Evolutionary conservation across 768 basidiomycete species (phyloP).

Genomic region (Wakefieldia striispora): DNA sequence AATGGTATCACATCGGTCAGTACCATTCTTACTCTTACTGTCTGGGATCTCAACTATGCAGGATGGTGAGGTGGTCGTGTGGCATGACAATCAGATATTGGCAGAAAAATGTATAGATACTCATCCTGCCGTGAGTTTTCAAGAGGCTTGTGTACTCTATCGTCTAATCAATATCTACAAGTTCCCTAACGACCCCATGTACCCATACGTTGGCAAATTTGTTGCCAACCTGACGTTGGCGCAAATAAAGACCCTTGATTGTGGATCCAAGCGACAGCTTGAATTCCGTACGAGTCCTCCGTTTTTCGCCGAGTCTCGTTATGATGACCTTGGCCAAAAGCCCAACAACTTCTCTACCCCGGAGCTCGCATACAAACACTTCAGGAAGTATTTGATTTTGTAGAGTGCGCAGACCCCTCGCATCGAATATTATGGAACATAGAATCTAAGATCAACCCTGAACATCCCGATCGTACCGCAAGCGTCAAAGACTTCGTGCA

Average conservation of each 20-base stretch:
- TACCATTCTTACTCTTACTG: background rate
- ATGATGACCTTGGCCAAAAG: constrained; percentile 32
- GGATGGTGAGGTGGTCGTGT: constrained; percentile 78
- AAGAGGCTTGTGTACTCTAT: background rate
- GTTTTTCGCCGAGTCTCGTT: background rate
- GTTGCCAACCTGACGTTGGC: constrained; percentile 76
- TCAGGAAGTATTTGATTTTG: constrained; percentile 73
- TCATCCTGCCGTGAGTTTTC: constrained; percentile 50
- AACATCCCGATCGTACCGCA: constrained; percentile 48
- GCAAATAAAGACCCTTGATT: constrained; percentile 78
- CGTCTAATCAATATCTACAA: constrained; percentile 24
- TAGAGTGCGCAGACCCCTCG: constrained; percentile 64
- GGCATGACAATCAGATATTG: constrained; percentile 72
- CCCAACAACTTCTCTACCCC: constrained; percentile 63
- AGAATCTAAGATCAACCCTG: constrained; percentile 71
- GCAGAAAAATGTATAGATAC: constrained; percentile 71
- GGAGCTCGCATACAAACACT: constrained; percentile 72
- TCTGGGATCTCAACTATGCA: constrained; percentile 25
- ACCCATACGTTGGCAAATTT: constrained; percentile 75
- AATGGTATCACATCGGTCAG: constrained; percentile 70
- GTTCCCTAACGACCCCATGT: constrained; percentile 57
- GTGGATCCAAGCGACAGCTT: constrained; percentile 63
- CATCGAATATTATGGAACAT: constrained; percentile 70
- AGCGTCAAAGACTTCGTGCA: constrained; percentile 59
- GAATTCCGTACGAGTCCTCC: constrained; percentile 51